phyloP scores from a whole-genome alignment of 2,329 filamentous ascomycete species.

The Cercospora berteroae region DNA sequence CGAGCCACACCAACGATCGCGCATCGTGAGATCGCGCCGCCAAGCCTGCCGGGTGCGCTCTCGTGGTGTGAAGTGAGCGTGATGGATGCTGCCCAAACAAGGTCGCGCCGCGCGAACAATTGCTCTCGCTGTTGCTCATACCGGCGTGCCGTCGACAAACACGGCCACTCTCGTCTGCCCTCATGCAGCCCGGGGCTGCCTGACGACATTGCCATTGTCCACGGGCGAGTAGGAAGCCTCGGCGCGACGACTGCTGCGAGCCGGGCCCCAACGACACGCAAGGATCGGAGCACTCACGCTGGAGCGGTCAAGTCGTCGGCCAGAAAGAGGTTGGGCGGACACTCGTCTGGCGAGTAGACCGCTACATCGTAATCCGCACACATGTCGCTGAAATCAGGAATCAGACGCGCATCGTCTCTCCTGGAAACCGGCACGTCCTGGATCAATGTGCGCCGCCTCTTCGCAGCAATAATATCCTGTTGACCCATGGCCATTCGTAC shows the following conservation, averaged over 20 bases:
- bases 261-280: not conserved
- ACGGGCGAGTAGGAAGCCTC: not conserved
- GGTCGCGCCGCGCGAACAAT: not conserved
- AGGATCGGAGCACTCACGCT: not conserved
- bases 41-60: not conserved
- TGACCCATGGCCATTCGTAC: not conserved
- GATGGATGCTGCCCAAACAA: constrained; percentile 1
- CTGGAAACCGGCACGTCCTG: not conserved
- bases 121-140: not conserved
- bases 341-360: not conserved
- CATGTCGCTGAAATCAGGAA: not conserved
- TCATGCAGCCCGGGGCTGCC: not conserved
- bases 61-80: not conserved
- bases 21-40: constrained; percentile 3
- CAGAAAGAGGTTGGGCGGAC: constrained; percentile 1
- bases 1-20: not conserved
- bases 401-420: not conserved
- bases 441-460: not conserved
- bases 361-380: not conserved
- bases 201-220: not conserved
- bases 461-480: not conserved
- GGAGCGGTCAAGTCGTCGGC: not conserved
- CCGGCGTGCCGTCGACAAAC: not conserved
- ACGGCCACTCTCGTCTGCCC: not conserved
- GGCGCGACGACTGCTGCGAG: constrained; percentile 1